phyloP scores from a whole-genome alignment of 2,329 filamentous ascomycete genomes.

The Teratosphaeria gauchensis region DNA sequence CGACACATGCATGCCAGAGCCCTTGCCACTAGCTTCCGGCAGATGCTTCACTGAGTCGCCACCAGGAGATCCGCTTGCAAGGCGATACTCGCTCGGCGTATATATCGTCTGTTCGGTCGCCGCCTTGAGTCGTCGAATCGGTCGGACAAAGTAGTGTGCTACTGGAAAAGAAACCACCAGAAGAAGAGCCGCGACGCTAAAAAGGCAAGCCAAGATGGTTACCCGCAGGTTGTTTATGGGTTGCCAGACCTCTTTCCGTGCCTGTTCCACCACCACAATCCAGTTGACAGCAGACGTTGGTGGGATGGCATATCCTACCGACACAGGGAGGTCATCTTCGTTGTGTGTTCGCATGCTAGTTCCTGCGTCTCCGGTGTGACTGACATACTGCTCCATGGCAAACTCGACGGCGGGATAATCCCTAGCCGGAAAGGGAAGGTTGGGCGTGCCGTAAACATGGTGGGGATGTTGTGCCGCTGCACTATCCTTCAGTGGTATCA shows the following conservation, averaged over 20 bases:
- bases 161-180: conserved; percentile 64
- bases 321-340: conserved; percentile 59
- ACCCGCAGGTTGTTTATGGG: conserved; percentile 67
- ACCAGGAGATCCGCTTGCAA: conserved; percentile 28
- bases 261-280: conserved; percentile 73
- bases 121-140: conserved; percentile 64
- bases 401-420: conserved; percentile 54
- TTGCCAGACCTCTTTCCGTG: conserved; percentile 61
- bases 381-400: conserved; percentile 43
- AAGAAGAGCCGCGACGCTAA: conserved; percentile 65
- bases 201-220: conserved; percentile 75
- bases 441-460: conserved; percentile 28
- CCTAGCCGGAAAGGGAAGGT: conserved; percentile 48
- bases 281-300: conserved; percentile 63
- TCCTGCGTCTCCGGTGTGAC: conserved; percentile 54
- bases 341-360: conserved; percentile 56
- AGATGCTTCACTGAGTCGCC: conserved; percentile 19
- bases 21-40: conserved; percentile 32
- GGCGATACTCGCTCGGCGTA: conserved; percentile 46
- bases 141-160: conserved; percentile 70
- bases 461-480: conserved; percentile 19
- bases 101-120: conserved; percentile 66
- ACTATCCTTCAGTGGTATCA: conserved; percentile 18
- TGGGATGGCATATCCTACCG: conserved; percentile 70
- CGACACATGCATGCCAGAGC: conserved; percentile 26